Conservation (phyloP, 2,329 filamentous ascomycete genomes). For the Pseudogymnoascus pannorum region DNA sequence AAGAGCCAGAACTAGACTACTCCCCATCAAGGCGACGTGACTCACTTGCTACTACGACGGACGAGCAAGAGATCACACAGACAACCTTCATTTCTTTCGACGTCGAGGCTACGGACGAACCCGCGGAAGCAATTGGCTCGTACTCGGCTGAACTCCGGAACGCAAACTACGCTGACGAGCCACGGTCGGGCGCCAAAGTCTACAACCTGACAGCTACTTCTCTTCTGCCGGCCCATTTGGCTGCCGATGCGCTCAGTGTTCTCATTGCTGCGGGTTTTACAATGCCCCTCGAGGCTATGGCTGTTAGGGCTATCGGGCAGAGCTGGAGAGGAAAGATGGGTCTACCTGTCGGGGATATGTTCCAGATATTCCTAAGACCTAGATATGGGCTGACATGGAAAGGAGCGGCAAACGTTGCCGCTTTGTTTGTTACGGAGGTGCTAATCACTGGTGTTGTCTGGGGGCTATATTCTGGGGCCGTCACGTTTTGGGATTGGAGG, state of each 20-base stretch:
- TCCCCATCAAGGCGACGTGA: conserved; percentile 14
- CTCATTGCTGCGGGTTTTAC: conserved; percentile 22
- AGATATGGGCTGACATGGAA: background rate
- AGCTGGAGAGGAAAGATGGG: background rate
- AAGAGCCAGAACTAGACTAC: conserved; percentile 14
- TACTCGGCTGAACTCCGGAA: conserved; percentile 31
- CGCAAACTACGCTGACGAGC: conserved; percentile 23
- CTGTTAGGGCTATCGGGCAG: conserved; percentile 25
- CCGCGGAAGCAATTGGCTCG: conserved; percentile 15
- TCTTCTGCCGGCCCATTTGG: conserved; percentile 28
- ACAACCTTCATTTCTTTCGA: conserved; percentile 30
- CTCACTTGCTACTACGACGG: conserved; percentile 23
- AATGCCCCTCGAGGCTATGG: conserved; percentile 26
- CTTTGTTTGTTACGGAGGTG: background rate
- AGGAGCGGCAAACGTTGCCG: background rate
- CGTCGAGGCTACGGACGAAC: conserved; percentile 24
- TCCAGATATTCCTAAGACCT: background rate
- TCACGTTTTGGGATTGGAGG: background rate
- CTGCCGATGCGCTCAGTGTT: conserved; percentile 26
- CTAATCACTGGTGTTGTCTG: conserved; percentile 2
- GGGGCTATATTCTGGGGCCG: background rate
- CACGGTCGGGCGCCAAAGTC: conserved; percentile 9
- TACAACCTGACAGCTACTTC: conserved; percentile 29
- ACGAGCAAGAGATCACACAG: conserved; percentile 26
- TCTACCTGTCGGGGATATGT: background rate